phyloP scores from a whole-genome alignment of 1,284 basidiomycete species.

The Trametes versicolor region DNA sequence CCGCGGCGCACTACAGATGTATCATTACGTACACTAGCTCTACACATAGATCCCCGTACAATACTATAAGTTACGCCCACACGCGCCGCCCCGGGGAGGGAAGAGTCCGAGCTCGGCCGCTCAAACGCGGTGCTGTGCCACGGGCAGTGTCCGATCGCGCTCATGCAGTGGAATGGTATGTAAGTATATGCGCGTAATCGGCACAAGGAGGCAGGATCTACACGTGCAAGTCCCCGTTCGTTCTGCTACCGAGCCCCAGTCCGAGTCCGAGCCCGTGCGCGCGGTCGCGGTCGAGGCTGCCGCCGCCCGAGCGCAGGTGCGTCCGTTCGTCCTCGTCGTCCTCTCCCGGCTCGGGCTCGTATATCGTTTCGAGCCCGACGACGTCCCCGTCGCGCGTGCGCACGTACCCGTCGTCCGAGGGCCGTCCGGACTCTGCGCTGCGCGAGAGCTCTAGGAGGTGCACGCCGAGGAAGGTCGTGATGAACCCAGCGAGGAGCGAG shows the following conservation, averaged over 20 bases:
- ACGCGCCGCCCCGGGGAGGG: not conserved
- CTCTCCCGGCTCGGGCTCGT: conserved; percentile 32
- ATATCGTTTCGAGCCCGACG: conserved; percentile 32
- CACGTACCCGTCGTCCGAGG: conserved; percentile 22
- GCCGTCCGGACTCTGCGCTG: conserved; percentile 16
- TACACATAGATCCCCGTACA: conserved; percentile 23
- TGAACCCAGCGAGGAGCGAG: conserved; percentile 88
- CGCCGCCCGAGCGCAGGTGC: conserved; percentile 23
- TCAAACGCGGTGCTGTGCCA: not conserved
- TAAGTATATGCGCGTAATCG: not conserved
- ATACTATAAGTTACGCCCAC: conserved; percentile 21
- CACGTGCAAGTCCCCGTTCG: conserved; percentile 21
- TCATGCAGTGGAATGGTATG: conserved; percentile 1
- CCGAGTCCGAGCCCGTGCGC: conserved; percentile 13
- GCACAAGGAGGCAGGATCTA: conserved; percentile 1
- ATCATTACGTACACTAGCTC: conserved; percentile 28
- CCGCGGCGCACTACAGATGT: conserved; percentile 17
- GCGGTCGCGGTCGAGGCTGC: conserved; percentile 17
- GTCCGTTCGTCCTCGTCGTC: conserved; percentile 29
- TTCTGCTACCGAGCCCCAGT: not conserved
- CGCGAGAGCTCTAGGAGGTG: conserved; percentile 91
- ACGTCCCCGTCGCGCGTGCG: conserved; percentile 29
- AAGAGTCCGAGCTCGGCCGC: not conserved
- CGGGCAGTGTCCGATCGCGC: conserved; percentile 10
- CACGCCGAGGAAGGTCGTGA: conserved; percentile 94